phyloP scores from a whole-genome alignment of 2,329 filamentous ascomycete species.

The Fusarium graminum region DNA sequence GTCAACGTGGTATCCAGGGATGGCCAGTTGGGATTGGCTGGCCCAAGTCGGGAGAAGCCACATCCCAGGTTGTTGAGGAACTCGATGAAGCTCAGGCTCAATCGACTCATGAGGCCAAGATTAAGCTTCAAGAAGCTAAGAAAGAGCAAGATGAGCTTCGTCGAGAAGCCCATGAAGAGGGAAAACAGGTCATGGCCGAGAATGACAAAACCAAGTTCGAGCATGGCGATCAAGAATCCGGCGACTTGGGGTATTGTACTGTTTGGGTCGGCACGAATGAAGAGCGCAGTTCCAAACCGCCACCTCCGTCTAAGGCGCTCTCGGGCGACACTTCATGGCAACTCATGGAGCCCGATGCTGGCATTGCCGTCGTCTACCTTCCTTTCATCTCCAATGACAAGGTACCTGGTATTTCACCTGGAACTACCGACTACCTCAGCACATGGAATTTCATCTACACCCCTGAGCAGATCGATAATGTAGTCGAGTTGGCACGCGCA shows the following conservation, averaged over 20 bases:
- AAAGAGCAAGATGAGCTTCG: conserved; percentile 56
- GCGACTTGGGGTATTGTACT: conserved; percentile 89
- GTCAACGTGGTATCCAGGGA: conserved; percentile 88
- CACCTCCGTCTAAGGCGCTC: conserved; percentile 64
- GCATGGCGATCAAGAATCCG: conserved; percentile 59
- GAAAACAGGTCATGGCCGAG: conserved; percentile 43
- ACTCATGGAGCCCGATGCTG: conserved; percentile 79
- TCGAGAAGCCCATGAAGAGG: conserved; percentile 44
- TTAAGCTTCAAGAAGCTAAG: conserved; percentile 73
- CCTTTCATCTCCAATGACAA: conserved; percentile 87
- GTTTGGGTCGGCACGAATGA: conserved; percentile 92
- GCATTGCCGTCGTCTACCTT: conserved; percentile 90
- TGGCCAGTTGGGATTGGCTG: conserved; percentile 97
- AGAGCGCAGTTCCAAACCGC: conserved; percentile 72
- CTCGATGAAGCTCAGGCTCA: conserved; percentile 75
- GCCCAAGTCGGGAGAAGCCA: conserved; percentile 74
- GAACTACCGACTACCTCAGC: conserved; percentile 84
- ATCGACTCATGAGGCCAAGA: conserved; percentile 70
- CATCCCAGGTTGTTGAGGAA: conserved; percentile 71
- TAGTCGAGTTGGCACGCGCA: conserved; percentile 83
- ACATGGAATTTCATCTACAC: conserved; percentile 99
- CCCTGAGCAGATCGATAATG: conserved; percentile 86
- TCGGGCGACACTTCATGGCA: conserved; percentile 76
- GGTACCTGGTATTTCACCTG: conserved; percentile 85
- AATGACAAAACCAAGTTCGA: conserved; percentile 56